These are phyloP conservation scores for Sphagnum magellanicum DNA, from an alignment of 228 moss, liverwort and hornwort genomes.

Conservation along the genomic window DNA sequence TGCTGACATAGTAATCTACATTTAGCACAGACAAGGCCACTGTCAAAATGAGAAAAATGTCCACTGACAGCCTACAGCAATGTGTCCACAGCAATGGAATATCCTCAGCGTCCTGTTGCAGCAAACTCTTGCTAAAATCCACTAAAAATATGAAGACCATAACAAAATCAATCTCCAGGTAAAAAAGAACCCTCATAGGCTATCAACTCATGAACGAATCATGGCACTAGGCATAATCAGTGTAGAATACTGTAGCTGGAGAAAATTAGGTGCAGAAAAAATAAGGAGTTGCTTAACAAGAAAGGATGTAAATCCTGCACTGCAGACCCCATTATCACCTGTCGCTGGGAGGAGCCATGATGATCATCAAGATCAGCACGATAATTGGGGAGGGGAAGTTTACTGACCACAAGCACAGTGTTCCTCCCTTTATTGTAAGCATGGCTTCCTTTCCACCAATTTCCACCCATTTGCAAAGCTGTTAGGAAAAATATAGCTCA, in stretches of 20 bases:
- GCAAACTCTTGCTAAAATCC: no score
- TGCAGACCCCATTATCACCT: slow-evolving; percentile 34
- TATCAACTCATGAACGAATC: no score
- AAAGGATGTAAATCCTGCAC: background rate
- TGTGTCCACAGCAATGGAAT: no score
- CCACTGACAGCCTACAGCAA: no score
- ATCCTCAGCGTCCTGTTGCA: no score
- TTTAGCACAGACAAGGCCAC: background rate
- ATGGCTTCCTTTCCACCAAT: slow-evolving; percentile 75
- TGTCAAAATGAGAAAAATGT: no score
- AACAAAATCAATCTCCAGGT: no score
- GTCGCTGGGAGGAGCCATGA: slow-evolving; percentile 88
- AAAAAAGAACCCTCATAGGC: no score
- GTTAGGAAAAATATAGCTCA: no score
- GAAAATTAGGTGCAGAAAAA: background rate
- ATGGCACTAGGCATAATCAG: no score
- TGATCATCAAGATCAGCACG: slow-evolving; percentile 94
- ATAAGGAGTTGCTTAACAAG: background rate
- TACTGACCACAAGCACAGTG: slow-evolving; percentile 87
- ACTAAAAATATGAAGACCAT: no score
- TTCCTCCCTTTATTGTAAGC: slow-evolving; percentile 94
- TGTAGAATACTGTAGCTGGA: no score
- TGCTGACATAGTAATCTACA: slow-evolving; percentile 85
- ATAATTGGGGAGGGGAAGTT: slow-evolving; percentile 90
- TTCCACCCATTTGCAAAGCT: background rate